Evolutionary conservation across 352 stramenopile genomes (phyloP), one percentile per base, ranked within the genome.

Genomic region (Globisporangium irregulare): DNA sequence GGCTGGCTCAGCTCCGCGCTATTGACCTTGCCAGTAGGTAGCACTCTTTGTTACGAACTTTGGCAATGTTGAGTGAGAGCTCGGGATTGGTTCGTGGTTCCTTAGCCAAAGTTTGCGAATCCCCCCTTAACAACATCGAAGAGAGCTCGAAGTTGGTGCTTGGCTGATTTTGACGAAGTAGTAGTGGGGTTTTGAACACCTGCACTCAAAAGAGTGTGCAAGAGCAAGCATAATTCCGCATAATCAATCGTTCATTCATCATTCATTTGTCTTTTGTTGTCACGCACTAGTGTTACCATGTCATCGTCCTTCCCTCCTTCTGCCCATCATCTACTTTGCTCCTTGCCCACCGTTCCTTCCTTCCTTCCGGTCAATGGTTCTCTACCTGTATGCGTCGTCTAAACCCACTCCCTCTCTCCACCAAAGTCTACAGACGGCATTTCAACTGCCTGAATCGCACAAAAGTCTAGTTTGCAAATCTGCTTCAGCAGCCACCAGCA

Each of bases 261-360:
- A 38, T 59, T 34, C 38, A 50, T 50, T 50, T 24, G 57, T 46
- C 38, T 62, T 12, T 24, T 18, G 57, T 62, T 10, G 32, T 20
- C 36, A 50, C 36, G 36, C 57, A 62, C 57, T 62, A 62, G 41
- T 62, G 41, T 66, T 66, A 66, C 59, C 59, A 57, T 56, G 34
- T 62, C 57, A 22, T 66, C 41, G 18, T 57, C 24, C 22, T 14
- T 38, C 10, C 5, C 15, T 66, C 41, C 56, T 32, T n/a, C 32
- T 9, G 32, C 9, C 32, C 32, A 32, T n/a, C 18, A n/a, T 50
- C 57, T 32, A n/a, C 41, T 48, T n/a, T 48, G 41, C 20, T n/a
- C 41, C 10, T n/a, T 48, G 41, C 4, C 41, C 41, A 48, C 4
- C 41, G 10, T 43, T 12, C 36, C 8, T 43, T 43, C 36, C 36